phyloP scores from a whole-genome alignment of 441 rosid species.

The Theobroma grandiflorum region DNA sequence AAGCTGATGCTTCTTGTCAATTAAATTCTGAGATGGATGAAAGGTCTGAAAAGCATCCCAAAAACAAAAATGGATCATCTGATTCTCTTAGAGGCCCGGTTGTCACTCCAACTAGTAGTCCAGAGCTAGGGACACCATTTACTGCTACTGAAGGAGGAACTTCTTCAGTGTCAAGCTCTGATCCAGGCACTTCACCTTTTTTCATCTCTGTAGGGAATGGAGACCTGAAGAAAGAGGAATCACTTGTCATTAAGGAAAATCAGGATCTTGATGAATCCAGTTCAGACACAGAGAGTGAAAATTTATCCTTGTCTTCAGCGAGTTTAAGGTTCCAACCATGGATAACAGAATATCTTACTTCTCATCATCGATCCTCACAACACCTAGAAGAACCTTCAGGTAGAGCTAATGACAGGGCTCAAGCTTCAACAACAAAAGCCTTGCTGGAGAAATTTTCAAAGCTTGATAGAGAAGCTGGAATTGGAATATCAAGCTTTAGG shows the following conservation, averaged over 20 bases:
- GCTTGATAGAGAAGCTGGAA: conserved; percentile 65
- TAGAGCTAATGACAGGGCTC: conserved; percentile 51
- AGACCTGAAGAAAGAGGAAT: conserved; percentile 70
- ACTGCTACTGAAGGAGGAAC: conserved; percentile 92
- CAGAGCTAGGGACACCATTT: conserved; percentile 93
- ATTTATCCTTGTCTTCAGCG: conserved; percentile 63
- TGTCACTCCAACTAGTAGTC: conserved; percentile 95
- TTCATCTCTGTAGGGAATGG: conserved; percentile 62
- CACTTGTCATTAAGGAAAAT: conserved; percentile 58
- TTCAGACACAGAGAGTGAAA: conserved; percentile 87
- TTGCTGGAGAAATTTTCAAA: conserved; percentile 79
- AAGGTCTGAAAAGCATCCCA: conserved; percentile 48
- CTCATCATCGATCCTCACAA: conserved; percentile 53
- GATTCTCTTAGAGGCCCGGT: conserved; percentile 74
- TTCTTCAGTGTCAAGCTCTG: conserved; percentile 95
- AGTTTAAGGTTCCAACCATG: conserved; percentile 84
- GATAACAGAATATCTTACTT: conserved; percentile 65
- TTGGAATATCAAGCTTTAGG: conserved; percentile 58
- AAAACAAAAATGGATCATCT: conserved; percentile 49
- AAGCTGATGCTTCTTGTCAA: conserved; percentile 48
- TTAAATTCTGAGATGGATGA: conserved; percentile 54
- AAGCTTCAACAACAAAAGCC: conserved; percentile 60
- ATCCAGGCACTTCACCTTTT: conserved; percentile 89
- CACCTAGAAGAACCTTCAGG: conserved; percentile 59
- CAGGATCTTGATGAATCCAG: conserved; percentile 64